These are phyloP conservation scores for Geotrichum carabidarum DNA, from an alignment of 1,139 yeast species.

Conservation along the genomic window DNA sequence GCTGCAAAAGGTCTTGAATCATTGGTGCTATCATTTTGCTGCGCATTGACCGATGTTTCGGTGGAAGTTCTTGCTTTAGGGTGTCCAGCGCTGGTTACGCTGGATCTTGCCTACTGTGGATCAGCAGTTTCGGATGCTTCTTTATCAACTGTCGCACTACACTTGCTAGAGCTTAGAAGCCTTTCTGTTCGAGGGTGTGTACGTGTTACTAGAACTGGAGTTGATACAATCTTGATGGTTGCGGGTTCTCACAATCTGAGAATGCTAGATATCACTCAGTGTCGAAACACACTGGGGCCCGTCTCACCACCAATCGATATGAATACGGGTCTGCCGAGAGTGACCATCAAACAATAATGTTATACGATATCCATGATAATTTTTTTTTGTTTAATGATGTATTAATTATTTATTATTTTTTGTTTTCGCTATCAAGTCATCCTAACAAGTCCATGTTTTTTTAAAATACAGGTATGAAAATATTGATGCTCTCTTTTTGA, in stretches of 20 bases:
- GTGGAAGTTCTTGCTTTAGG: constrained; percentile 62
- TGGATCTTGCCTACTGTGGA: constrained; percentile 70
- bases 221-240: constrained; percentile 52
- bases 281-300: constrained; percentile 43
- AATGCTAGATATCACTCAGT: constrained; percentile 60
- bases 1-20: constrained; percentile 54
- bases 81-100: constrained; percentile 49
- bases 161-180: constrained; percentile 45
- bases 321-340: not conserved
- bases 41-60: constrained; percentile 65
- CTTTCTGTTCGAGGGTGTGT: constrained; percentile 63
- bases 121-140: constrained; percentile 74
- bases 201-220: constrained; percentile 69
- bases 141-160: constrained; percentile 56
- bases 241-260: constrained; percentile 51
- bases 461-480: constrained; percentile 40
- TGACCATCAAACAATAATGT: constrained; percentile 3
- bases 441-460: not conserved
- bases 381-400: not conserved
- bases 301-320: not conserved
- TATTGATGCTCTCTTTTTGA: constrained; percentile 42
- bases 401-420: not conserved
- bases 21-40: constrained; percentile 65
- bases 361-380: not conserved
- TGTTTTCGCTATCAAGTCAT: not conserved